Base-by-base conservation (phyloP, 192 early-diverging fungal species). In the Dispira simplex region DNA sequence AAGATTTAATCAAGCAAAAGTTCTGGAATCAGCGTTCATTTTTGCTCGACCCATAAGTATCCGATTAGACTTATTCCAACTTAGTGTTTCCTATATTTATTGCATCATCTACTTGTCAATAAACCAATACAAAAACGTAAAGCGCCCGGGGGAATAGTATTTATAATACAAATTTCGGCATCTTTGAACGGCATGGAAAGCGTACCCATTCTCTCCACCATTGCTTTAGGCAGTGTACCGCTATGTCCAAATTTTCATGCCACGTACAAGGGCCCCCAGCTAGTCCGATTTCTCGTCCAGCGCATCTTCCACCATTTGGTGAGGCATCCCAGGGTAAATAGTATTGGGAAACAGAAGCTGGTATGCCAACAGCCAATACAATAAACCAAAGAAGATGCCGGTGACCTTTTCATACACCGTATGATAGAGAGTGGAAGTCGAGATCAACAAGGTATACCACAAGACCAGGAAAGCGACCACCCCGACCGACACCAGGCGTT, bases 361-460 rank as follows among this genome's bases (percentile, higher is more conserved):
- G 71, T 83, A 83, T 21, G 74, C 54, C 8, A 68, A 56, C n/a
- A 74, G 51, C 89, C 90, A 95, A 73, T 78, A 90, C 20, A 77
- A 68, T 16, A 85, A 26, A 27, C 89, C 89, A 63, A 85, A 78
- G 23, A 83, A 53, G 9, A 78, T 72, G 12, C 92, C 92, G 1
- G 81, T 74, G 20, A 87, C 12, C 46, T 85, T 78, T 71, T 95
- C 92, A 2, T 49, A 62, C 43, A 77, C 56, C 46, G 77, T 77
- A 67, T 95, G 92, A 71, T 89, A 93, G 71, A 89, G 88, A 11
- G 85, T 69, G 23, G 84, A 81, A 0, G 92, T 95, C 71, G 79
- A 77, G 62, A 84, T 64, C 51, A 92, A 73, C 88, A 92, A 86
- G 65, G 74, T 73, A 67, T 76, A 80, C 90, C 90, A 95, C 20